phyloP scores from a whole-genome alignment of 345 rosid species.

The Carallia brachiata region DNA sequence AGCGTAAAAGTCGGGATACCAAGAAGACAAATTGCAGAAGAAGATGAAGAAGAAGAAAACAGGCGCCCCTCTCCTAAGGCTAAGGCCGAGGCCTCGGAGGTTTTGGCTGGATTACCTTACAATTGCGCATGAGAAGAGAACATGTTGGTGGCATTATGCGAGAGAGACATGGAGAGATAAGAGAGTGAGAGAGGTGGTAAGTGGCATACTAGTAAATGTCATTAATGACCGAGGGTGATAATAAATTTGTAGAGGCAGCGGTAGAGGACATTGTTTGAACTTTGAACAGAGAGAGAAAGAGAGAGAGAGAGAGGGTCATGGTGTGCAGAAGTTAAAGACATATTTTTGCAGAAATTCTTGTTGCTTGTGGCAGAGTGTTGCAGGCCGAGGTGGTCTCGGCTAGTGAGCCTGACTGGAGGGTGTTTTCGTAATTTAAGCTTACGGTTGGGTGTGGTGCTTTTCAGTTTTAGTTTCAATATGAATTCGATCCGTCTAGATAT shows the following conservation, averaged over 20 bases:
- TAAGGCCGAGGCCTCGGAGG: conserved; percentile 16
- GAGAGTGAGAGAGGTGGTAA: conserved; percentile 6
- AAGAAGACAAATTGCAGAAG: not conserved
- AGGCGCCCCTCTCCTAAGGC: conserved; percentile 29
- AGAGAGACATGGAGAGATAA: conserved; percentile 7
- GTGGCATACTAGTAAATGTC: conserved; percentile 56
- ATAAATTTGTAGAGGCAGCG: not conserved
- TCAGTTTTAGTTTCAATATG: conserved; percentile 42
- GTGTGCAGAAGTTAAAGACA: conserved; percentile 13
- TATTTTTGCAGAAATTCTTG: conserved; percentile 27
- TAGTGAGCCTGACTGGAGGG: conserved; percentile 41
- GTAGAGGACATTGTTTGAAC: conserved; percentile 13
- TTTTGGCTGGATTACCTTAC: conserved; percentile 5
- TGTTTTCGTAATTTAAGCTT: conserved; percentile 30
- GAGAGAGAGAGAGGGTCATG: not conserved
- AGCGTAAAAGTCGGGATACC: conserved; percentile 52
- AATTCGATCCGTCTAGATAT: too few relatives aligned
- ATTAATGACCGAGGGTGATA: conserved; percentile 40
- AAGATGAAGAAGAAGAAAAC: conserved; percentile 10
- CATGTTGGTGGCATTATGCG: not conserved
- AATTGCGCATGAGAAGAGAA: not conserved
- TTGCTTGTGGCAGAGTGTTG: conserved; percentile 38
- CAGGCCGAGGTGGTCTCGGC: conserved; percentile 45
- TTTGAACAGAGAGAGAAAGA: conserved; percentile 10
- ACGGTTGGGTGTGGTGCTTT: not conserved